Evolutionary conservation across 2,329 filamentous ascomycete genomes (phyloP), one percentile per base, ranked within the genome.

Genomic region (Aspergillus fijiensis): DNA sequence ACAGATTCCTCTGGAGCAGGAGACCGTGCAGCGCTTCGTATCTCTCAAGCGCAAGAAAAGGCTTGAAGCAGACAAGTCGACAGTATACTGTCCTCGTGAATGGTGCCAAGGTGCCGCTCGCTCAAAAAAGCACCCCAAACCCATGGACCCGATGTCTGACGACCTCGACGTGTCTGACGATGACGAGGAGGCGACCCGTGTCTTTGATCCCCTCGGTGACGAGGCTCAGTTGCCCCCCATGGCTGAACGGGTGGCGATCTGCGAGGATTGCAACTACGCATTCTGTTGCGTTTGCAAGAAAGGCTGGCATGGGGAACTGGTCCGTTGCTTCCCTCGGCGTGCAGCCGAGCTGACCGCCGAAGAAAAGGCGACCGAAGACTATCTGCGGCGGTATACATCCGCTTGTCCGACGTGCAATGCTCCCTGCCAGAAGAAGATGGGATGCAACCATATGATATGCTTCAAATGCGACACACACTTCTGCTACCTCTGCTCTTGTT

Each of bases 361-460:
- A 73, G 93, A 97, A 67, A 88, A 91, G 71, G 92, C 92, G 0
- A 92, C 91, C 2, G 82, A 95, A 64, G 90, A 95, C 60, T 99
- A 96, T 72, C 82, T 99, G 67, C 82, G 85, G 52, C 78, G 86
- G 63, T 88, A 96, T 77, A 96, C 93, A 0, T 92, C 92, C 11
- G 87, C 90, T 1, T 99, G 95, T 72, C 93, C 95, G 11, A 94
- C 92, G 4, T 99, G 95, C 77, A 86, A 83, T 31, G 88, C 89
- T 1, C 91, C 91, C 0, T 89, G 89, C 23, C 91, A 96, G 73
- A 99, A 99, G 81, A 91, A 89, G 1, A 87, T 91, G 71, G 95
- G 95, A 45, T 99, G 95, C 81, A 97, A 97, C 76, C 93, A 97
- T 76, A 98, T 98, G 92, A 90, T 89, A 53, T 97, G 94, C 77